phyloP scores from a whole-genome alignment of 2,329 filamentous ascomycete species.

The Penicillium occitanis region DNA sequence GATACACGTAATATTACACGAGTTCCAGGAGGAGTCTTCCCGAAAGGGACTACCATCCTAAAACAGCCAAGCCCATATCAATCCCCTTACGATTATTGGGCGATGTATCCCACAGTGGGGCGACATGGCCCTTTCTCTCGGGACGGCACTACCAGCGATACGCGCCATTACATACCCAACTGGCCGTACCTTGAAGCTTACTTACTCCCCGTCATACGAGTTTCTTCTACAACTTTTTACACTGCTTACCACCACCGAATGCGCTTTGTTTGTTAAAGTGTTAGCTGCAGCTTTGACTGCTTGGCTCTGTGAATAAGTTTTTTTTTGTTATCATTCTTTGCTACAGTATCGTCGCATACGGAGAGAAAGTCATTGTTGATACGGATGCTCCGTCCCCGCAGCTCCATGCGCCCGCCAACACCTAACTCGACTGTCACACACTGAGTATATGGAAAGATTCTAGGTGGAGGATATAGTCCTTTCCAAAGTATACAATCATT shows the following conservation, averaged over 20 bases:
- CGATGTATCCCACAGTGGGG: background rate
- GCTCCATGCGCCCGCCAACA: conserved; percentile 9
- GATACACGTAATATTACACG: background rate
- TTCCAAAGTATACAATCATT: no score
- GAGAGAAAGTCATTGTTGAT: background rate
- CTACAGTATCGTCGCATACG: background rate
- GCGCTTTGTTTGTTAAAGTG: background rate
- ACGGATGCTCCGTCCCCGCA: background rate
- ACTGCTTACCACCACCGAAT: background rate
- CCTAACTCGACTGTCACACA: background rate
- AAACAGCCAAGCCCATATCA: background rate
- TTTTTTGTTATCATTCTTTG: background rate
- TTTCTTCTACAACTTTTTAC: background rate
- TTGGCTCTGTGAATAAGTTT: background rate
- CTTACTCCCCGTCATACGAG: background rate
- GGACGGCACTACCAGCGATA: conserved; percentile 16
- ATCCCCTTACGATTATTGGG: background rate
- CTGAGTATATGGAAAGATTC: background rate
- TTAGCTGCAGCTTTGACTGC: background rate
- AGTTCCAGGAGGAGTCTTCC: background rate
- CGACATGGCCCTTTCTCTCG: conserved; percentile 15
- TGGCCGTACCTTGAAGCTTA: background rate
- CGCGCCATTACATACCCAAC: conserved; percentile 2
- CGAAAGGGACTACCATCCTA: background rate
- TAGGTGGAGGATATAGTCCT: background rate